phyloP scores from a whole-genome alignment of 2,329 filamentous ascomycete genomes.

The Scedosporium minutisporum region DNA sequence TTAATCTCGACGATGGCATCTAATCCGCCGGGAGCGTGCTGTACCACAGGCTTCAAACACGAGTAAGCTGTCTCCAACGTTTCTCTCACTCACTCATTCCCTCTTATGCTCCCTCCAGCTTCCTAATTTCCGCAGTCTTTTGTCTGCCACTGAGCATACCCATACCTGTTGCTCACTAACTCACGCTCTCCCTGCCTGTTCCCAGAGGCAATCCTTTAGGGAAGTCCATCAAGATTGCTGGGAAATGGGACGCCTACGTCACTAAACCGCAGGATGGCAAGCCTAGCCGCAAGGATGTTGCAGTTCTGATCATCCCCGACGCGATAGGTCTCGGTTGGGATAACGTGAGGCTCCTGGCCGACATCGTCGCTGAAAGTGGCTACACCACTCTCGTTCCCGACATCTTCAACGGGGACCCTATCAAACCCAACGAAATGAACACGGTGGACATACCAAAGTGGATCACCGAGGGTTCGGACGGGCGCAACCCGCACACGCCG shows the following conservation, averaged over 20 bases:
- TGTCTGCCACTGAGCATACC: no score
- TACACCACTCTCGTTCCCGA: slow-evolving; percentile 23
- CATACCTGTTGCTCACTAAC: no score
- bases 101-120: no score
- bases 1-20: no score
- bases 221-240: slow-evolving; percentile 32
- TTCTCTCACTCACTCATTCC: no score
- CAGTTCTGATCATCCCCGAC: slow-evolving; percentile 38
- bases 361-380: slow-evolving; percentile 22
- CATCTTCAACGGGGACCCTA: slow-evolving; percentile 22
- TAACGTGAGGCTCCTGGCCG: slow-evolving; percentile 27
- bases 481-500: slow-evolving; percentile 32
- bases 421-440: slow-evolving; percentile 34
- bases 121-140: no score
- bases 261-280: slow-evolving; percentile 28
- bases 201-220: slow-evolving; percentile 38
- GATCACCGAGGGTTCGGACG: slow-evolving; percentile 29
- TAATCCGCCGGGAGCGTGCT: no score
- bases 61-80: no score
- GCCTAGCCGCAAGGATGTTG: slow-evolving; percentile 15
- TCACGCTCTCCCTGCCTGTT: no score
- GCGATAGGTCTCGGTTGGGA: slow-evolving; percentile 38
- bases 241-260: slow-evolving; percentile 39
- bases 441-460: slow-evolving; percentile 20
- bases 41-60: no score